Base-by-base conservation (phyloP, 2,329 filamentous ascomycete species). In the Ophiobolus disseminans region DNA sequence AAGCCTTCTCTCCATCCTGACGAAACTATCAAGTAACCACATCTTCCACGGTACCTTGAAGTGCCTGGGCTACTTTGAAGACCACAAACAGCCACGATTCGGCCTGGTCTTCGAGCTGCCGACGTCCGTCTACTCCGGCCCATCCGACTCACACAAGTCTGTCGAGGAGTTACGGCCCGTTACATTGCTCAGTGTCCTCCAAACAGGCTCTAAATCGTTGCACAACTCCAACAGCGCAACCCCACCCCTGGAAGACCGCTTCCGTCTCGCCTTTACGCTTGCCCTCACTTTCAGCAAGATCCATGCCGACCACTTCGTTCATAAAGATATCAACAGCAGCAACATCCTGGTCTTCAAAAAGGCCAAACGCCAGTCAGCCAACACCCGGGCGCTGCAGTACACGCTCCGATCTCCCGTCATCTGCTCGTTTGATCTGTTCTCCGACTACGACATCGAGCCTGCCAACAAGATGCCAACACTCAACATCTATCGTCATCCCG, bases 41-140 rank as follows among this genome's bases (percentile, higher is more conserved):
- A 58, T 68, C 4, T 67, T 69, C 26, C 62, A 68, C 41, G 70
- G 70, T 3, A 76, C 75, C 19, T 80, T 86, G 2, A 88, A 81
- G 78, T 86, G 81, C 60, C 70, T 66, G 78, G 89, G 55, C 63
- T 92, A 90, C 63, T 91, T 90, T 60, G 88, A 92, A 66, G 89
- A 92, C 60, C 79, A 87, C 43, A 81, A 83, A 43, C 86, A 89
- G 45, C 76, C 78, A 0, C 81, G 89, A 8, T 83, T 91, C 44
- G 89, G 89, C 4, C 77, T 93, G 9, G 81, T 93, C 9, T 93
- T 90, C 62, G 86, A 88, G 40, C 83, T 92, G 22, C 89, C 89
- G 1, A 79, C 82, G 1, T 72, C 70, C 7, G 69, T 77, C 10
- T 74, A 75, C 52, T 72, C 72, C 8, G 70, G 71, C 54, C 43